A percentile compares a stretch with the other conserved stretches of the same genome.
These are phyloP conservation scores for Termitomyces sp. DNA, from an alignment of 768 basidiomycete species.

Conservation along the genomic window DNA sequence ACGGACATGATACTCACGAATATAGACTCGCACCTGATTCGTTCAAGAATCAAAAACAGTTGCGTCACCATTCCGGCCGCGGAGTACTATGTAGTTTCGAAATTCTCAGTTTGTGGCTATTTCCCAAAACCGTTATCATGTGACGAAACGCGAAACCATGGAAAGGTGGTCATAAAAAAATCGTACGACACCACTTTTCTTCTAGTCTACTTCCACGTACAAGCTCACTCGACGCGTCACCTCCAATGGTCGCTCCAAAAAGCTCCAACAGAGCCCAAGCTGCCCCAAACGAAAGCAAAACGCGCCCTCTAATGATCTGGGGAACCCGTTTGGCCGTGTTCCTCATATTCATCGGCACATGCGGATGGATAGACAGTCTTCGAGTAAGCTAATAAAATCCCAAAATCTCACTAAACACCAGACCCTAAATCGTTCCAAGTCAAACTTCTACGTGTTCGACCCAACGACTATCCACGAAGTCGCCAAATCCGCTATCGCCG, in stretches of 20 bases:
- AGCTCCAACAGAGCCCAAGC: background rate
- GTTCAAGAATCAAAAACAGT: no score
- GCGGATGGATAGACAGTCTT: conserved; percentile 56
- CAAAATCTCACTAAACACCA: background rate
- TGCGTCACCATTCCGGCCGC: no score
- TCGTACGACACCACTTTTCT: conserved; percentile 12
- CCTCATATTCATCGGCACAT: conserved; percentile 34
- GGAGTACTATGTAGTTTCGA: no score
- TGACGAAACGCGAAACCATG: conserved; percentile 6
- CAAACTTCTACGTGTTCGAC: conserved; percentile 83
- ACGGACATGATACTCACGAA: no score
- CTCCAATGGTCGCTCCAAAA: conserved; percentile 10
- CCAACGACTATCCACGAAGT: conserved; percentile 70
- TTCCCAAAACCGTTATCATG: background rate
- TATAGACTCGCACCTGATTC: no score
- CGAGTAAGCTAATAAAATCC: conserved; percentile 42
- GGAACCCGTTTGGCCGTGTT: conserved; percentile 30
- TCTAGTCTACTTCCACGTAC: background rate
- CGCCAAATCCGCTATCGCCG: conserved; percentile 67
- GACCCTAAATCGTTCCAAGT: background rate
- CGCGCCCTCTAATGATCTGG: conserved; percentile 30
- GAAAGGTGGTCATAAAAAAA: background rate
- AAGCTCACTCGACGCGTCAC: conserved; percentile 8
- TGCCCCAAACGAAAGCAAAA: background rate
- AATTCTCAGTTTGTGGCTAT: background rate